Evolutionary conservation across 192 early-diverging fungal genomes (phyloP).

Genomic region (Oehlia diaphana): DNA sequence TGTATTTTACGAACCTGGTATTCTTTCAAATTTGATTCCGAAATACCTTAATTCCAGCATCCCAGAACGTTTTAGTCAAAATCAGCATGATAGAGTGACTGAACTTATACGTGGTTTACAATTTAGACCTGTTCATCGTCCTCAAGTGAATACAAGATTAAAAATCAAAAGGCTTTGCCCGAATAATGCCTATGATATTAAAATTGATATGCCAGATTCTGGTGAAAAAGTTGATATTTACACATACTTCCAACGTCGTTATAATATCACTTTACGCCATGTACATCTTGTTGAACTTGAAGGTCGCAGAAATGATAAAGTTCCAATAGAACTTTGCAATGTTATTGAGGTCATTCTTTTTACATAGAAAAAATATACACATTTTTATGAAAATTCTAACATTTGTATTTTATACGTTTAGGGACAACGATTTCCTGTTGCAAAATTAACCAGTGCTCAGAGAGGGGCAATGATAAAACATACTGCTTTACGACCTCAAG

Average conservation of each 20-base stretch:
- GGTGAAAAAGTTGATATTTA: slow-evolving; percentile 64
- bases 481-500: slow-evolving; percentile 76
- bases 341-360: slow-evolving; percentile 51
- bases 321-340: slow-evolving; percentile 93
- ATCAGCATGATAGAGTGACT: slow-evolving; percentile 1
- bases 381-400: not conserved
- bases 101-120: slow-evolving; percentile 9
- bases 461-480: slow-evolving; percentile 96
- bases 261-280: slow-evolving; percentile 71
- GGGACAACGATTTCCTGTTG: slow-evolving; percentile 75
- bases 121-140: slow-evolving; percentile 20
- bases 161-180: not conserved
- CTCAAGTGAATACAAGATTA: slow-evolving; percentile 5
- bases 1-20: slow-evolving; percentile 19
- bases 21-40: not conserved
- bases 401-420: not conserved
- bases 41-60: not conserved
- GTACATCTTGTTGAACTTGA: slow-evolving; percentile 78
- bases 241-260: slow-evolving; percentile 73
- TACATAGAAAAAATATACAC: not conserved
- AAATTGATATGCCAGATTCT: not conserved
- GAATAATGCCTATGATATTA: slow-evolving; percentile 4
- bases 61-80: not conserved
- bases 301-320: slow-evolving; percentile 61
- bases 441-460: slow-evolving; percentile 81